Base-by-base conservation (phyloP, 257 asterid genomes). In the Nyctanthes arbortristis region DNA sequence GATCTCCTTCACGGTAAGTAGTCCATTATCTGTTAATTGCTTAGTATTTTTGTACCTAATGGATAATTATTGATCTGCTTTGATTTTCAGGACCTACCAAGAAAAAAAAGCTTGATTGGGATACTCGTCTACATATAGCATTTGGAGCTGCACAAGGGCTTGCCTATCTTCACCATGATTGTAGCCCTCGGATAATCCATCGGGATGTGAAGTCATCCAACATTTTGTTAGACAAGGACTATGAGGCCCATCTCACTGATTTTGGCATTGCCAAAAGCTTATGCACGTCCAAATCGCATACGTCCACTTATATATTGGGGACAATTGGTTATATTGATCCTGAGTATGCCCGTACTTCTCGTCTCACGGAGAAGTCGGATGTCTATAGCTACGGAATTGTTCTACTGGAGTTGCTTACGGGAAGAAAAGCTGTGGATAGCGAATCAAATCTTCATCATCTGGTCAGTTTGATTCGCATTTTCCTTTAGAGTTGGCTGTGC, bases 261-360 rank as follows among this genome's bases (percentile, higher is more conserved):
- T 93, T 93, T 34, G 98, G 97, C 69, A 90, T 93, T 59, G 98
- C 98, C 16, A 93, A 93, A 85, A 85, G 81, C 68, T 57, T 93
- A 7, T 89, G 97, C 79, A n/a, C 82, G 2, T 83, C 97, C 0
- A 91, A 88, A 74, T 79, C 94, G 34, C 84, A 87, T 62, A 90
- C 96, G n/a, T 90, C 97, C 12, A 93, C 98, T 16, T 84, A 79
- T 65, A 49, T 93, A n/a, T 80, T 90, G 91, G 98, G 98, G 29
- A 93, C 98, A 7, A 91, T 93, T 16, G 98, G 98, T 43, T 93
- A 93, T 72, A 88, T 93, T 7, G 98, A 93, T 64, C 98, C 98
- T 0, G 98, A 93, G 76, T 93, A 93, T 56, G 98, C 98, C 22
- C 88, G 96, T 0, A 93, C 97, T 1, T 88, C 96, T 5, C 93